Base-by-base conservation (phyloP, 768 basidiomycete genomes). In the Pholiota conissans region DNA sequence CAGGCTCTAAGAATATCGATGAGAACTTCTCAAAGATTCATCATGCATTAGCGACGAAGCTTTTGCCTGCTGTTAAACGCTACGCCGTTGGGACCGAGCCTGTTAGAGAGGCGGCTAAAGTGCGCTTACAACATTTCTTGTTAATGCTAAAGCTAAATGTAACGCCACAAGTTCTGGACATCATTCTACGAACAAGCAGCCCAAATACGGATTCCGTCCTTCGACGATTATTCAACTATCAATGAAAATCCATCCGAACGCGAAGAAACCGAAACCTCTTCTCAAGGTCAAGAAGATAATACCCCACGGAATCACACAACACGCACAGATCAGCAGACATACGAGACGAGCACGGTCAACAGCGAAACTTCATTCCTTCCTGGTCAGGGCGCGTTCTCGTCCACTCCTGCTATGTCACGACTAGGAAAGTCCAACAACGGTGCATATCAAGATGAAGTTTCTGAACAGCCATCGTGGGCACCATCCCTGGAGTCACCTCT, bases 151-250 rank as follows among this genome's bases (percentile, higher is more conserved):
- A 40, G 7, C 18, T 24, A 28, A 39, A 14, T 18, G 10, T 18
- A 5, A 10, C 46, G 9, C 6, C 11, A 40, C 3, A 65, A 96
- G 95, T 98, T 98, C 70, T 98, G 96, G 95, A 89, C 88, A 3
- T 89, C 91, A 0, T 98, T 99, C 79, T 98, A 95, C 68, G 95
- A 98, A 67, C 85, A 90, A 58, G 93, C 95, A 8, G 95, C 96
- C 3, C 88, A 93, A 64, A 89, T 94, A 27, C 85, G 87, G 37
- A 89, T 95, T 42, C 87, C 89, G 3, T 85, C 84, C 1, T 85
- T 80, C 30, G 91, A 86, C 13, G 87, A 91, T 55, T 80, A 84
- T 57, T 84, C 81, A n/a, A 80, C 76, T 6, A 75, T 77, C 39
- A 78, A 83, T 47, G 86, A 84, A 39, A 73, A 78, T 18, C 73